Base-by-base conservation (phyloP, 2,329 filamentous ascomycete genomes). In the Claviceps humidiphila region DNA sequence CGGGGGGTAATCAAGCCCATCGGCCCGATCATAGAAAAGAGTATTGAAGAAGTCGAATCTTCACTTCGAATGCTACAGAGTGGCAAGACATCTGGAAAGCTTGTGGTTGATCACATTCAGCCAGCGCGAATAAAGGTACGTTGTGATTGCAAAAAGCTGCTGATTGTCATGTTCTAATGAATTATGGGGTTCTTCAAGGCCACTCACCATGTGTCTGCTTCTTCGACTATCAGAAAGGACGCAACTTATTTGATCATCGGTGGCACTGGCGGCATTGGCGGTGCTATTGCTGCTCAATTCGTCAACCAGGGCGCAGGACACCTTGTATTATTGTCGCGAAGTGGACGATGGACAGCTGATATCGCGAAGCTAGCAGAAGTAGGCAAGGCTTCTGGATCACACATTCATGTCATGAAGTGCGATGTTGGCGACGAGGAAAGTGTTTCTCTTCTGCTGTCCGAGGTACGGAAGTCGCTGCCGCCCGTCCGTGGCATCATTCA, bases 171-270 rank as follows among this genome's bases (percentile, higher is more conserved):
- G 6, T 26, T 48, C 46, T 48, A 48, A 48, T 26, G 4, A 37
- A 11, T 3, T 16, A 3, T 38, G 14, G 14, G 14, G 5, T 11
- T 37, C 7, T 39, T 41, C 6, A 34, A 60, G 55, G 60, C 58
- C 11, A 61, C 55, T 7, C 63, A 63, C 42, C 56, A 59, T 5
- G 17, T 17, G 4, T n/a, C 6, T 37, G 7, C n/a, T 8, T 42
- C 49, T 22, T 37, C 50, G 3, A 42, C 4, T 7, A 61, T 75
- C 4, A 67, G 65, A 45, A 53, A 58, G 1, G 66, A 76, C 53
- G 71, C 68, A 3, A 72, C 73, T 1, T 78, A 78, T 57, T 62
- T 78, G 48, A 66, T 78, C 42, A 69, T 76, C 26, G 75, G 75
- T 17, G 73, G 74, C 26, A 74, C 73, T 0, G 75, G 75, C 38